Evolutionary conservation across 2,329 filamentous ascomycete genomes (phyloP).

Genomic region (Aspergillus quadrilineatus): DNA sequence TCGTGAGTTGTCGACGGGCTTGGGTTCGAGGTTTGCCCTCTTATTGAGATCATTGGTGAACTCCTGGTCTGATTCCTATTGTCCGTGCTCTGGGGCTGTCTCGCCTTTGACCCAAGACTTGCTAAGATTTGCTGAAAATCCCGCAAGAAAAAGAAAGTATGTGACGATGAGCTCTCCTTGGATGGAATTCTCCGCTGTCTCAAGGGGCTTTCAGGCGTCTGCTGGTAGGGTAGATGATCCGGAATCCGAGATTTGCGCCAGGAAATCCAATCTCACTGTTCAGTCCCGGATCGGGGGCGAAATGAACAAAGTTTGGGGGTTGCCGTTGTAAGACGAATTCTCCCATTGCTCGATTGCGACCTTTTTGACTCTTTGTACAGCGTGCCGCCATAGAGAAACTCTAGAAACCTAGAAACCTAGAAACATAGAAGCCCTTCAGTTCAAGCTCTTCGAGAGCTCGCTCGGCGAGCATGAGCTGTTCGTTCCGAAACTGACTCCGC

Average conservation of each 20-base stretch:
- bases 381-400: too few relatives aligned
- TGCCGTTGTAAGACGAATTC: too few relatives aligned
- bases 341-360: background rate
- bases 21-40: background rate
- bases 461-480: background rate
- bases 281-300: background rate
- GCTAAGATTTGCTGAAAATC: background rate
- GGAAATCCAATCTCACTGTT: background rate
- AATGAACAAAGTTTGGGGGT: background rate
- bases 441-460: background rate
- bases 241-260: background rate
- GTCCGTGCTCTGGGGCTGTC: background rate
- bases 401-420: background rate
- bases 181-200: background rate
- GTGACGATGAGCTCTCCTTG: background rate
- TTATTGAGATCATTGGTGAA: constrained; percentile 1
- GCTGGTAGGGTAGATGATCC: background rate
- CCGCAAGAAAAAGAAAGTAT: background rate
- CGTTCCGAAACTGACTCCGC: background rate
- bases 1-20: background rate
- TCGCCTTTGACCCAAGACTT: background rate
- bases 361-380: background rate
- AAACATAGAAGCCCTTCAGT: background rate
- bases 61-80: background rate
- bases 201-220: background rate